A percentile compares a stretch with the other conserved stretches of the same genome.
Evolutionary conservation across 2,329 filamentous ascomycete species (phyloP).

Genomic region (Ophiostoma tasmaniense): DNA sequence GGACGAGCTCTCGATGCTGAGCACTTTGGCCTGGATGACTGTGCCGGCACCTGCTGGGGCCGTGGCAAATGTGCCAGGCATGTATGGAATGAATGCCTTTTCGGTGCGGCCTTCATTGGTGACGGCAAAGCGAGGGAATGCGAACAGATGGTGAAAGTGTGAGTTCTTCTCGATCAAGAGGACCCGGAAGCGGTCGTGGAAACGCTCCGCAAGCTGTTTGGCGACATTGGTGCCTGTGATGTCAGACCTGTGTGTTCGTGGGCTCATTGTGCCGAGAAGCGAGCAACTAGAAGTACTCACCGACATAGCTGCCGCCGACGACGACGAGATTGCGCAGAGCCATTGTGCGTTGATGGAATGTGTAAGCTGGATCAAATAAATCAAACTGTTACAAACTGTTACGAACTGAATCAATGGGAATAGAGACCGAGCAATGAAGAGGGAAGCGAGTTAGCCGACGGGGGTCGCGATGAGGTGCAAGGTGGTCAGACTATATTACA

Average conservation of each 20-base stretch:
- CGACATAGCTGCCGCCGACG: slow-evolving; percentile 19
- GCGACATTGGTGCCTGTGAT: slow-evolving; percentile 27
- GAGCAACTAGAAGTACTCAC: not conserved
- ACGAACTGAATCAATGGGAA: not conserved
- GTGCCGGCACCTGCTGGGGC: slow-evolving; percentile 27
- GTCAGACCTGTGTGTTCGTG: not conserved
- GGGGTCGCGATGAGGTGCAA: not conserved
- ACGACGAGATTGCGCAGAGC: slow-evolving; percentile 16
- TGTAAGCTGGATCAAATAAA: not conserved
- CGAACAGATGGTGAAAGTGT: slow-evolving; percentile 54
- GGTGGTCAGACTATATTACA: not conserved
- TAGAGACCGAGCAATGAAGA: not conserved
- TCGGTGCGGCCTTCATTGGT: slow-evolving; percentile 41
- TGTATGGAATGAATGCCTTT: slow-evolving; percentile 53
- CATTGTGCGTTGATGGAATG: not conserved
- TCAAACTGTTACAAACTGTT: too few species aligned
- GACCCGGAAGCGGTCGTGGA: slow-evolving; percentile 43
- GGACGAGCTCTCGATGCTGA: slow-evolving; percentile 29
- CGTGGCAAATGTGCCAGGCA: slow-evolving; percentile 13
- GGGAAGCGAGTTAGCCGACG: not conserved
- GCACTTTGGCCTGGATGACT: slow-evolving; percentile 28
- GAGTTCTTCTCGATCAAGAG: slow-evolving; percentile 51
- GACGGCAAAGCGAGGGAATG: slow-evolving; percentile 50
- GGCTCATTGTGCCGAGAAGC: not conserved
- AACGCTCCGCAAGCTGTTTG: slow-evolving; percentile 35